Base-by-base conservation (phyloP, 345 rosid genomes). In the Rhodamnia rubescens region DNA sequence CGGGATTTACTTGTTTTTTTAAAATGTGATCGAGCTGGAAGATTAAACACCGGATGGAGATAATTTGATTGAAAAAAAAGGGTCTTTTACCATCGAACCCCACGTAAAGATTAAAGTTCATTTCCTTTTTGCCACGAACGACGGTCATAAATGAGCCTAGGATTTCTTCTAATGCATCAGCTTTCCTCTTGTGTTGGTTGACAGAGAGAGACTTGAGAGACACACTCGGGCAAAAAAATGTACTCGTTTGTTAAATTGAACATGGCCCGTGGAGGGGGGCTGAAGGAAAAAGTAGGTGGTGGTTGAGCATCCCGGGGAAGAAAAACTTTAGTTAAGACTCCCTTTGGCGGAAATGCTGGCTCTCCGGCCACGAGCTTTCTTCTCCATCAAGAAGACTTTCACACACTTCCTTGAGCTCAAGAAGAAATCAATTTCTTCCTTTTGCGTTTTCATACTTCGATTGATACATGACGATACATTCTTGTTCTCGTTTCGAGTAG, bases 211-310 rank as follows among this genome's bases (percentile, higher is more conserved):
- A 44, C 80, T 84, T 84, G 78, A 59, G 40, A 27, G 24, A 84
- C 85, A n/a, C 85, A n/a, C 59, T 50, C 11, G 52, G 52, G 52
- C 52, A 11, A 50, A 32, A 53, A 32, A 59, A 47, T 44, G 15
- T 16, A 10, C 36, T 27, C 18, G 13, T 15, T 52, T 29, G 83
- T 50, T 82, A 29, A 29, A 52, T 47, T 82, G 56, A 82, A 27
- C 83, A 50, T 16, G n/a, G 55, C 3, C 13, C 29, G 69, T 56
- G 20, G 24, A 49, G 32, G 50, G 24, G n/a, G 89, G 78, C 2
- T 22, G 82, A 49, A 6, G 32, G 47, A 86, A 83, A 81, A 49
- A 88, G 85, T 88, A n/a, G 93, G 93, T 90, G 89, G 91, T 87
- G 64, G 93, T 91, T 91, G 91, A 88, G 83, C 90, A 55, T 85